Evolutionary conservation across 306 rosid genomes (phyloP), one percentile per base, ranked within the genome.

Genomic region (Abrus pulchellus): DNA sequence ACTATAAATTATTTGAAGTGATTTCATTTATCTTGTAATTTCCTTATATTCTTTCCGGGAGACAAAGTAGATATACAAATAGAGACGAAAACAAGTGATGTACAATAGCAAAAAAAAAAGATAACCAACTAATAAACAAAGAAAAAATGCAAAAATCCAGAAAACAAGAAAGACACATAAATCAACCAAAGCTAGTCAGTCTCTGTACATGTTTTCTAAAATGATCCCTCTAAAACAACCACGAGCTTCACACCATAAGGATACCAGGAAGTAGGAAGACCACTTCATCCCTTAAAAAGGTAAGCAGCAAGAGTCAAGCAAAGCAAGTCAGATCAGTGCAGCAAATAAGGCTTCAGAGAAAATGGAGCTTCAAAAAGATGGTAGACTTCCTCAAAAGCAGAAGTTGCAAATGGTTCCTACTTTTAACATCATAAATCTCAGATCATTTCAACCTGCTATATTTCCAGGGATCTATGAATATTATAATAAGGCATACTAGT

Each of bases 351-450:
- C 69, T 79, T n/a, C 10, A 5, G 56, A 48, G 62, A 79, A 57
- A 48, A 13, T 64, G 64, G 65, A 71, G 47, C 20, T 64, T 74
- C 43, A 14, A 54, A 41, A 5, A n/a, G 44, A 65, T 38, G 41
- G 28, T 80, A 49, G 44, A 47, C 8, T 38, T 57, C 77, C 72
- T 30, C 66, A 68, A 38, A 57, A 68, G 41, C 5, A 38, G 64
- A 49, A 82, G 38, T 57, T 41, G 41, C 43, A 60, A 63, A 60
- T 1, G 41, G 34, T 50, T 59, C 82, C 79, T 70, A 74, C 52
- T 20, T 29, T 61, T 38, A 50, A 59, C 68, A 76, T 27, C 62
- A 27, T 38, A 74, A 63, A 50, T 59, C 65, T 33, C 40, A 48
- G 66, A 54, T 43, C 65, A 50, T 45, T 28, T 81, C 54, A 44